Evolutionary conservation across 2,329 filamentous ascomycete genomes (phyloP), one percentile per base, ranked within the genome.

Genomic region (Aspergillus tamarii): DNA sequence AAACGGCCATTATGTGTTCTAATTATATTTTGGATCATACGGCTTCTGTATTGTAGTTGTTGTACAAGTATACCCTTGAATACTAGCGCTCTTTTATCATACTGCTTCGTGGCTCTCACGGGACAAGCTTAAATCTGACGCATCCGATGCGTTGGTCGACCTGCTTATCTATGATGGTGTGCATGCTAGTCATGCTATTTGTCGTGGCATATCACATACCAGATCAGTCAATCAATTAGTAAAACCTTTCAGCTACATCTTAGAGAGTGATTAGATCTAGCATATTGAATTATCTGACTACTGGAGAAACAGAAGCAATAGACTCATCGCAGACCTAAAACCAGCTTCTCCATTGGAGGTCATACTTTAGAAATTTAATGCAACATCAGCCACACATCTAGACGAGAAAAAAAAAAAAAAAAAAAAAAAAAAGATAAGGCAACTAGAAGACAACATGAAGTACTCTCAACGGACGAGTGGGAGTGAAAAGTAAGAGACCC

Each of bases 61-160:
- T 71, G 68, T 73, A 66, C 66, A 64, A 64, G 65, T 73, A 74
- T 74, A 74, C 66, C 70, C 70, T 72, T 48, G 64, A 70, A 73
- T 73, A 52, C 68, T 21, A 36, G 39, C 36, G 41, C 32, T 61
- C 36, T 61, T 45, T 53, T 41, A 21, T 28, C 19, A 43, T 58
- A 23, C 30, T 50, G 32, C 14, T 41, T 30, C 36, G 53, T 21
- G 23, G 23, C 32, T 58, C 32, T 53, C 16, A 14, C 30, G 28
- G 48, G 48, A 52, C 26, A 32, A 34, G 12, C 45, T 48, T 26
- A 48, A 23, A 39, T 41, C 11, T 55, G 52, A 55, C 34, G 21
- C 8, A n/a, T 55, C 52, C n/a, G 52, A 21, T 34, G 21, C 21
- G 28, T 26, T 53, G 50, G 12, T 8, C 23, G 12, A 28, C 48